These are phyloP conservation scores for Moesziomyces sp. DNA, from an alignment of 1,284 basidiomycete species.

Conservation along the genomic window DNA sequence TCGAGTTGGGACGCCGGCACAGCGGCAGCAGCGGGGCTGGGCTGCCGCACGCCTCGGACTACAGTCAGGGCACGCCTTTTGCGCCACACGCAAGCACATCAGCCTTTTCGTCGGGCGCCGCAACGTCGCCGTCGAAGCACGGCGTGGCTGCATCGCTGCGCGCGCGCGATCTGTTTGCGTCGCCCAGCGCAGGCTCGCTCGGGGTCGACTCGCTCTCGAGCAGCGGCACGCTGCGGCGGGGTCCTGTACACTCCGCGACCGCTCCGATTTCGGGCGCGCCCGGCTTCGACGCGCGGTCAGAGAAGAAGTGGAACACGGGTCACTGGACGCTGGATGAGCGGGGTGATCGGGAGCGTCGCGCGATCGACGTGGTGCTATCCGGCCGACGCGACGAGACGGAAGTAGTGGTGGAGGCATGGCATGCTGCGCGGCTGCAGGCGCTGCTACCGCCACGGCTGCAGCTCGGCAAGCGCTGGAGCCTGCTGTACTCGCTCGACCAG, in stretches of 20 bases:
- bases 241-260: constrained; percentile 22
- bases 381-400: constrained; percentile 61
- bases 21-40: constrained; percentile 3
- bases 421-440: constrained; percentile 59
- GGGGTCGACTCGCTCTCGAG: neutral
- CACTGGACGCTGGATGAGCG: constrained; percentile 55
- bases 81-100: constrained; percentile 10
- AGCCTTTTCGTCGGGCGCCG: constrained; percentile 32
- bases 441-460: constrained; percentile 80
- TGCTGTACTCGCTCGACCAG: constrained; percentile 93
- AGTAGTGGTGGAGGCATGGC: constrained; percentile 50
- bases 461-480: constrained; percentile 81
- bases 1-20: constrained; percentile 5
- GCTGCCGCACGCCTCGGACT: constrained; percentile 40
- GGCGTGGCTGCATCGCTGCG: constrained; percentile 18
- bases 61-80: constrained; percentile 43
- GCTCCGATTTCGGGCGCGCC: constrained; percentile 60
- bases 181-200: constrained; percentile 4
- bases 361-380: constrained; percentile 53
- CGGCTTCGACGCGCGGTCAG: constrained; percentile 51
- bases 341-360: constrained; percentile 17
- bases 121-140: constrained; percentile 8
- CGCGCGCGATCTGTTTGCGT: constrained; percentile 32
- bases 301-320: constrained; percentile 62
- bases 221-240: constrained; percentile 24